Base-by-base conservation (phyloP, 1,139 yeast genomes). In the Zhuliangozyma blackwelliae region DNA sequence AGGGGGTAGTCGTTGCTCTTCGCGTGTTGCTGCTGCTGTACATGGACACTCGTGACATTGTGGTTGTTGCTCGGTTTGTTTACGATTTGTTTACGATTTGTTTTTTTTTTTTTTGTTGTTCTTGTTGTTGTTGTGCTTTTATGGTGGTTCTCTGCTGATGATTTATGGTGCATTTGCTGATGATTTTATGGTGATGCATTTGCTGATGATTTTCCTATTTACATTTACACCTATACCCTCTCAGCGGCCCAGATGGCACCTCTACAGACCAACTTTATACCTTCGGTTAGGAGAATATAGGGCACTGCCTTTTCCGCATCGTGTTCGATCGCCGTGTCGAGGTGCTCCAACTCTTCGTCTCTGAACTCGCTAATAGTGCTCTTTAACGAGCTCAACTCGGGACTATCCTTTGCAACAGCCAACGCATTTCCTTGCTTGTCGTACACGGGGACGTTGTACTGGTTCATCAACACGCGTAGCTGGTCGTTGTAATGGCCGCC, bases 401-500 rank as follows among this genome's bases (percentile, higher is more conserved):
- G 73, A 3, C 79, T 65, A 2, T 57, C 49, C 48, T 52, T 59
- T 39, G 50, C 62, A 44, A 49, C 61, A 44, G 46, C 48, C 10
- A 66, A 41, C 27, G 35, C 32, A 28, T 57, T 54, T 0, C 75
- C 76, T 3, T 52, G 55, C 34, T 72, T 72, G 40, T 75, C 78
- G 30, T 59, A 52, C 5, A 69, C 64, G 4, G 75, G 70, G 12
- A 73, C 56, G 29, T 68, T 62, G 47, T 69, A 81, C 46, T 81
- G 82, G 49, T 78, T 79, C 62, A 74, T 70, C 39, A 92, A 65
- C 38, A 82, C 80, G 38, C 99, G 68, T 45, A 92, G 66, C 59
- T 92, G 99, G 44, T 82, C 81, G 54, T 94, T 92, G 63, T 92
- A 92, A 58, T 92, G 99, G 1, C 87, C 86, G 2, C 98, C 99